Evolutionary conservation across 208 protist genomes (phyloP), one percentile per base, ranked within the genome.

Genomic region (Angomonas desouzai): DNA sequence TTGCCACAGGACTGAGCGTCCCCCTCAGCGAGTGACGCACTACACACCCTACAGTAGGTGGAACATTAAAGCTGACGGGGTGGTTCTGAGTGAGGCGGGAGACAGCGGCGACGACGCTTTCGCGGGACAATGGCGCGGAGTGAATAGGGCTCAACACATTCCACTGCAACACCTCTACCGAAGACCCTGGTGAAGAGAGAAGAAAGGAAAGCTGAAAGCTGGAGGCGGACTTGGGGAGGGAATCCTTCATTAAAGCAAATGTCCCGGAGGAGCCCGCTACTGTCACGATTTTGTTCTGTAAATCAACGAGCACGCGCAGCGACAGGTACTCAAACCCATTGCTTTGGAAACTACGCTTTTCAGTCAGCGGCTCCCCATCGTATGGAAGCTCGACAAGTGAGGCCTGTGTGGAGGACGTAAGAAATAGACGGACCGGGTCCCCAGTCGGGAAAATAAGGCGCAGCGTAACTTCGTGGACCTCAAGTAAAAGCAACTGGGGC

Each of bases 91-190:
- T 27, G 6, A 51, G 45, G 3, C 20, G 45, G 20, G 18, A 6
- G 20, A 51, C 20, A 51, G 45, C 45, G 6, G 3, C 20, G 18
- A 23, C n/a, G 45, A 51, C 18, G 18, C 9, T 13, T 23, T 51
- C 18, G 9, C 45, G 45, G 4, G 3, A 4, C 6, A 51, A 9
- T 3, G 45, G 18, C 4, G 20, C 45, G 20, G 45, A 51, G 6
- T 23, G 18, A 9, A 4, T 16, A 4, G 20, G 45, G 20, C 20
- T 51, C 20, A 51, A 51, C 45, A 51, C 45, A 13, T 55, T 43
- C 78, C 78, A 85, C 16, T 60, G 40, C 23, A 74, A 27, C 9
- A 85, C 57, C 64, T 70, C 59, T n/a, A 85, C 67, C 34, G 63
- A 69, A 48, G 72, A 66, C 27, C 33, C 62, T 16, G 58, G 58